A percentile compares a stretch with the other conserved stretches of the same genome.
Conservation (phyloP, 2,329 filamentous ascomycete species). For the Metarhizium guizhouense region DNA sequence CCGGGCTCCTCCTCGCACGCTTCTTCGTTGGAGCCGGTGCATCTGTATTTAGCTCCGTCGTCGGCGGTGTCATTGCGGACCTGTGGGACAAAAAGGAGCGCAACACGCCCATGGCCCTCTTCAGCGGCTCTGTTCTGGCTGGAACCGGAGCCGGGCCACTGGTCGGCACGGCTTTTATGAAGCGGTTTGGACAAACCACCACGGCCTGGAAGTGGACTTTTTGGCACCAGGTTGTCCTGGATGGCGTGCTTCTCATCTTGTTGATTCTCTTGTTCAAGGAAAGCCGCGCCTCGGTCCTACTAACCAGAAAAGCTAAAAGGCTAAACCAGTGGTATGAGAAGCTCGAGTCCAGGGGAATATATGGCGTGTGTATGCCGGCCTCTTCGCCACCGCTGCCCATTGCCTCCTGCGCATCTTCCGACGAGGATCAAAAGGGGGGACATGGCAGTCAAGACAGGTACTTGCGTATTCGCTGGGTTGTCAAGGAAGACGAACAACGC, state of each 20-base stretch:
- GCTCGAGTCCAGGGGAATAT: conserved; percentile 56
- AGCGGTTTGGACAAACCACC: conserved; percentile 38
- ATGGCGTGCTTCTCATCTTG: conserved; percentile 48
- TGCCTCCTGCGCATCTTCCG: conserved; percentile 12
- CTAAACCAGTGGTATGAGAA: conserved; percentile 74
- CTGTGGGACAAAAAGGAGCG: conserved; percentile 70
- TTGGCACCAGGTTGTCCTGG: conserved; percentile 71
- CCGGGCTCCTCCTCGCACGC: conserved; percentile 65
- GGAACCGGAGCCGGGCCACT: conserved; percentile 76
- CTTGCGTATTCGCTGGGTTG: conserved; percentile 65
- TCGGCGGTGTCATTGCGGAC: conserved; percentile 85
- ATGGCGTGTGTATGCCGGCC: conserved; percentile 32
- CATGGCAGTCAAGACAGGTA: conserved; percentile 5
- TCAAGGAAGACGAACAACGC: conserved; percentile 69
- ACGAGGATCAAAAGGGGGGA: neutral
- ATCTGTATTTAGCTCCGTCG: conserved; percentile 76
- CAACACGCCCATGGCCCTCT: conserved; percentile 85
- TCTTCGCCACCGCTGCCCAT: conserved; percentile 1
- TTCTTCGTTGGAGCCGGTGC: conserved; percentile 72
- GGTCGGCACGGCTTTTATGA: conserved; percentile 58
- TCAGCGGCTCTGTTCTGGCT: conserved; percentile 67
- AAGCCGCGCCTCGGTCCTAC: conserved; percentile 70
- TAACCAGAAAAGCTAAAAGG: conserved; percentile 63
- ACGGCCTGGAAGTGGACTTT: conserved; percentile 79
- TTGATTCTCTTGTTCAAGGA: conserved; percentile 69